A percentile compares a stretch with the other conserved stretches of the same genome.
These are phyloP conservation scores for Monosporozyma siamensis DNA, from an alignment of 805 yeast genomes.

Conservation along the genomic window DNA sequence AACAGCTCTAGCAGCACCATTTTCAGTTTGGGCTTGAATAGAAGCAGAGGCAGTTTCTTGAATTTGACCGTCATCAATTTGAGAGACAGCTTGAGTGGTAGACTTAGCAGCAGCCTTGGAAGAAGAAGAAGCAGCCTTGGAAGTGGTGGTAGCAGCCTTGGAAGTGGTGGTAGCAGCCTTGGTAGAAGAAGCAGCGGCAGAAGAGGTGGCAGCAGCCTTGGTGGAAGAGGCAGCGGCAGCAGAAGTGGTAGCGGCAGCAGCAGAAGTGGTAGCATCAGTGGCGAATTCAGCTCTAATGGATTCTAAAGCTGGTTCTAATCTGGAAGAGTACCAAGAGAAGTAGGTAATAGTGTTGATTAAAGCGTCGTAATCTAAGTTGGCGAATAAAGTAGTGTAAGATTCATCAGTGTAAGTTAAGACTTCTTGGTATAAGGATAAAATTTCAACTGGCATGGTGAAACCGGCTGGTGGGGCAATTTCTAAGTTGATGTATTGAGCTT, in stretches of 20 bases:
- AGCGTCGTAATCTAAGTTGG: constrained; percentile 18
- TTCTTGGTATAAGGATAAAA: constrained; percentile 22
- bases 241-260: constrained; percentile 5
- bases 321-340: constrained; percentile 29
- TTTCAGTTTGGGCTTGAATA: constrained; percentile 3
- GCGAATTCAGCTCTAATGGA: constrained; percentile 5
- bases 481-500: constrained; percentile 10
- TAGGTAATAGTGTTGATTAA: constrained; percentile 24
- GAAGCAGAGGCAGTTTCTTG: constrained; percentile 7
- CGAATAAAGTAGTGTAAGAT: constrained; percentile 27
- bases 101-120: constrained; percentile 5
- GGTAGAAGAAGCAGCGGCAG: constrained; percentile 2
- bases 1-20: constrained; percentile 5
- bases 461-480: constrained; percentile 6
- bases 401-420: constrained; percentile 29
- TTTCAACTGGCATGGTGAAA: constrained; percentile 24
- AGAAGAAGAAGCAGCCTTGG: constrained; percentile 2
- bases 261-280: constrained; percentile 5
- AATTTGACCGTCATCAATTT: constrained; percentile 8
- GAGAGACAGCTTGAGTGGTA: constrained; percentile 7
- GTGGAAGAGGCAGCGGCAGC: constrained; percentile 5
- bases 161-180: background rate
- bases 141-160: no score
- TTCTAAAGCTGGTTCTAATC: constrained; percentile 15
- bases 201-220: constrained; percentile 5